These are phyloP conservation scores for Alternaria burnsii DNA, from an alignment of 2,329 filamentous ascomycete genomes.

Conservation along the genomic window DNA sequence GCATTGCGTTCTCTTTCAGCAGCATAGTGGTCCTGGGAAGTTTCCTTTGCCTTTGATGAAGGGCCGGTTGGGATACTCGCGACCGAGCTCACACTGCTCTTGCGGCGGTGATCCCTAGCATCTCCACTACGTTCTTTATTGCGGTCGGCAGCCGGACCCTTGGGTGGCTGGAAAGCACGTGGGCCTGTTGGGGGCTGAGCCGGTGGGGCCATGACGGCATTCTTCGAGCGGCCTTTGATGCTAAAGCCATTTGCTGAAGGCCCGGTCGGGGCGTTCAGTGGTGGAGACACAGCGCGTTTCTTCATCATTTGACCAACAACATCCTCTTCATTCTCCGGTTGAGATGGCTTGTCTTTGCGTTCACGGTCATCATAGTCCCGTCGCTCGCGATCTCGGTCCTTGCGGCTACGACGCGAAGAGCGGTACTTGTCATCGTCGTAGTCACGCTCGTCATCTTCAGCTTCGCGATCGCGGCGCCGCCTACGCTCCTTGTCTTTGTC, in stretches of 20 bases:
- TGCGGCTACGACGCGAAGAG: slow-evolving; percentile 53
- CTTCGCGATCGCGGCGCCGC: slow-evolving; percentile 60
- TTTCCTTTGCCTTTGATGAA: slow-evolving; percentile 15
- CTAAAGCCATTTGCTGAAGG: slow-evolving; percentile 58
- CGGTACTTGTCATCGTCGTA: slow-evolving; percentile 53
- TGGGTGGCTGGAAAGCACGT: slow-evolving; percentile 46
- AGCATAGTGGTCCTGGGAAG: slow-evolving; percentile 67
- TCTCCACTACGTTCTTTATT: slow-evolving; percentile 34
- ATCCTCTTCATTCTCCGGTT: slow-evolving; percentile 29
- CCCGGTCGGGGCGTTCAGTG: slow-evolving; percentile 46
- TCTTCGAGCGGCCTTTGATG: slow-evolving; percentile 48
- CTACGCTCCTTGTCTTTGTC: slow-evolving; percentile 55
- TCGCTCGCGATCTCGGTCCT: slow-evolving; percentile 53
- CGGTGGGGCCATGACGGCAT: slow-evolving; percentile 39
- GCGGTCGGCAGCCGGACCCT: slow-evolving; percentile 49
- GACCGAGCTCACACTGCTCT: slow-evolving; percentile 25
- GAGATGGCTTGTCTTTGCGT: slow-evolving; percentile 26
- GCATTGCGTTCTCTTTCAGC: slow-evolving; percentile 68
- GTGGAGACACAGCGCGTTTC: slow-evolving; percentile 42
- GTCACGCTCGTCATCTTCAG: slow-evolving; percentile 47
- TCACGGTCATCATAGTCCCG: slow-evolving; percentile 29
- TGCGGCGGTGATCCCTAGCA: slow-evolving; percentile 27
- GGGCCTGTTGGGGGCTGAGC: slow-evolving; percentile 49
- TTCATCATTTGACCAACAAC: slow-evolving; percentile 40
- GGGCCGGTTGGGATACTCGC: slow-evolving; percentile 29